phyloP scores from a whole-genome alignment of 2,329 filamentous ascomycete species.

The Huntiella omanensis region DNA sequence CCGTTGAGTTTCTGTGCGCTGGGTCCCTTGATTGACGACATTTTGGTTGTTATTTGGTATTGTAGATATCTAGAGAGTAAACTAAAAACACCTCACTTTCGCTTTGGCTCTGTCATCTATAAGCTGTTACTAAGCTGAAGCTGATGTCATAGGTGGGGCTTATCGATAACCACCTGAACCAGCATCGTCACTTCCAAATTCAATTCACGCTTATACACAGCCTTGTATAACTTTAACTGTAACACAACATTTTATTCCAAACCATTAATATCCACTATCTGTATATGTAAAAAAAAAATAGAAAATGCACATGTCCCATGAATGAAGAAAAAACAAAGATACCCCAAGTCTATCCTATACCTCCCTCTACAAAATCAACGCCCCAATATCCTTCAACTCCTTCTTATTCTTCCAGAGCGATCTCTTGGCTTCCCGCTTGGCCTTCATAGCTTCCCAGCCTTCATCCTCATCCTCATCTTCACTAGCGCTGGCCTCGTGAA shows the following conservation, averaged over 20 bases:
- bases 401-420: conserved; percentile 48
- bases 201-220: not conserved
- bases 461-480: conserved; percentile 46
- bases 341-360: not conserved
- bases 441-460: conserved; percentile 52
- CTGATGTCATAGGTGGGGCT: not conserved
- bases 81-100: too few relatives aligned
- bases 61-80: too few relatives aligned
- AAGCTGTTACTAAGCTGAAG: too few relatives aligned
- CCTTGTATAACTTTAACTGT: not conserved
- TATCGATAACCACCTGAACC: not conserved
- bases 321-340: not conserved
- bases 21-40: conserved; percentile 31
- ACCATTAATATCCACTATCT: not conserved
- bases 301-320: conserved; percentile 6
- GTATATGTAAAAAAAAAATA: conserved; percentile 2
- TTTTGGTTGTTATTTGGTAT: not conserved
- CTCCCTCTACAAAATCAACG: conserved; percentile 22
- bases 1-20: conserved; percentile 42
- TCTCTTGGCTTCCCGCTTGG: conserved; percentile 49
- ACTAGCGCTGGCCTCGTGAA: conserved; percentile 15
- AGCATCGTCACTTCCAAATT: not conserved
- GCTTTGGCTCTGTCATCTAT: too few relatives aligned
- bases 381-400: conserved; percentile 27
- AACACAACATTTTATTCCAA: not conserved